Percentiles rank a stretch among this genome's conserved stretches.
Evolutionary conservation across 495 filamentous ascomycete species (phyloP).

Genomic region (Mytilinidion resinicola): DNA sequence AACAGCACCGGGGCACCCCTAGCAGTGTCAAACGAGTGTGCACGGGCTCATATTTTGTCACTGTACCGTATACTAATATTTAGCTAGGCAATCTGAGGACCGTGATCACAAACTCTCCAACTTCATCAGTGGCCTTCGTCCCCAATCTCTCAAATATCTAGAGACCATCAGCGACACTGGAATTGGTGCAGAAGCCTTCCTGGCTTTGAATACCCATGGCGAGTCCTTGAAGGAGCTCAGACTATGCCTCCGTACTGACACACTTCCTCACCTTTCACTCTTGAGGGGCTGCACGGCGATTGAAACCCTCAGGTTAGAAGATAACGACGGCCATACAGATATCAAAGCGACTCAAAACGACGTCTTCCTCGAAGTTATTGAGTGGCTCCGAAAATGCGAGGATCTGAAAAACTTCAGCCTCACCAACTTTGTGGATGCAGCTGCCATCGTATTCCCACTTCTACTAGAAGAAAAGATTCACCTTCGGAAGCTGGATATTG

Average conservation of each 20-base stretch:
- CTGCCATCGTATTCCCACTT: constrained; percentile 48
- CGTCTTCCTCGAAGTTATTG: constrained; percentile 45
- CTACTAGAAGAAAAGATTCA: constrained; percentile 47
- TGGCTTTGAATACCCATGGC: constrained; percentile 52
- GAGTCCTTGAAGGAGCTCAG: constrained; percentile 51
- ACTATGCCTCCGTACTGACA: constrained; percentile 45
- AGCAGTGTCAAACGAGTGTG: too few species aligned
- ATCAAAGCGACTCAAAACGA: constrained; percentile 44
- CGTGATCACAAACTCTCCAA: constrained; percentile 50
- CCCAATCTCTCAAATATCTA: constrained; percentile 55
- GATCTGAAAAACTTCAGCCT: constrained; percentile 48
- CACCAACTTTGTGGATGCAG: constrained; percentile 43
- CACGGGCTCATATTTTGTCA: too few species aligned
- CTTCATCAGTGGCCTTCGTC: constrained; percentile 52
- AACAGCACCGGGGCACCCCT: too few species aligned
- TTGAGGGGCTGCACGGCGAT: constrained; percentile 50
- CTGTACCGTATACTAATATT: neutral
- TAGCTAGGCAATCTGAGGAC: constrained; percentile 31
- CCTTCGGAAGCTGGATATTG: constrained; percentile 44
- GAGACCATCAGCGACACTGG: constrained; percentile 48
- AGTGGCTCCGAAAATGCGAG: constrained; percentile 53
- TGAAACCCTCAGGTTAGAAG: constrained; percentile 47
- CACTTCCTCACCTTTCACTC: constrained; percentile 43
- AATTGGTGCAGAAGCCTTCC: constrained; percentile 50
- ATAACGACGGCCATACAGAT: constrained; percentile 29